These are phyloP conservation scores for Remersonia thermophila DNA, from an alignment of 2,329 filamentous ascomycete genomes.

Conservation along the genomic window DNA sequence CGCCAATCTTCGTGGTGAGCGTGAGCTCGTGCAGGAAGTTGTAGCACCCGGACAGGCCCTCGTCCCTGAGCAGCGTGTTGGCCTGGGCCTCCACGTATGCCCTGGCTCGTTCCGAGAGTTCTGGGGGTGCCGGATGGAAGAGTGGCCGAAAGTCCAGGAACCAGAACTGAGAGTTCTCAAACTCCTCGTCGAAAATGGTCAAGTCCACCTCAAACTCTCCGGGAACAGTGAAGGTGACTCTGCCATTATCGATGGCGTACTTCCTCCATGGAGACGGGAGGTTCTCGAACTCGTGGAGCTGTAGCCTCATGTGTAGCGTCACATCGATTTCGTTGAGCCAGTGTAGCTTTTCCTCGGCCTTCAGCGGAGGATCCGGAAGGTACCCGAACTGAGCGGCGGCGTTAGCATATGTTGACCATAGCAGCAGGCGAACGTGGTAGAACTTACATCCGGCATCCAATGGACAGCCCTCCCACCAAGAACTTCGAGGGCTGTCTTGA, in stretches of 20 bases:
- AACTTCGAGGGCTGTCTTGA: constrained; percentile 78
- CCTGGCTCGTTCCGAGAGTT: constrained; percentile 51
- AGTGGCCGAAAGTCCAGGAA: constrained; percentile 85
- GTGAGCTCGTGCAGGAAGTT: constrained; percentile 77
- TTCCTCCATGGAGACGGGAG: constrained; percentile 63
- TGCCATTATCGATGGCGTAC: constrained; percentile 71
- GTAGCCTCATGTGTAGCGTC: constrained; percentile 68
- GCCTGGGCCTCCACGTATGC: constrained; percentile 55
- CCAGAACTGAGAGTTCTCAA: constrained; percentile 65
- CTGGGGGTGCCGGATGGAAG: constrained; percentile 56
- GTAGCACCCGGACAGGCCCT: constrained; percentile 71
- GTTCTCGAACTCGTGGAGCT: constrained; percentile 66
- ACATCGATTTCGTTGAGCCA: constrained; percentile 75
- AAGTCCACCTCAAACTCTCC: constrained; percentile 89
- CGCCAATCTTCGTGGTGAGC: constrained; percentile 79
- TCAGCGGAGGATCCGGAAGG: constrained; percentile 59
- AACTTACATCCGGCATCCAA: constrained; percentile 65
- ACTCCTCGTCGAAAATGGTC: constrained; percentile 77
- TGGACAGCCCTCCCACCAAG: constrained; percentile 65
- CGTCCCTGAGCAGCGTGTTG: constrained; percentile 56
- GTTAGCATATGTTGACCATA: no score
- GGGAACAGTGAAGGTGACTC: constrained; percentile 73
- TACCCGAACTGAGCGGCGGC: no score
- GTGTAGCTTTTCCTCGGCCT: constrained; percentile 57
- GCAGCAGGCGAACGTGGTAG: no score